Conservation (phyloP, 2,329 filamentous ascomycete species). For the Calonectria pauciramosa region DNA sequence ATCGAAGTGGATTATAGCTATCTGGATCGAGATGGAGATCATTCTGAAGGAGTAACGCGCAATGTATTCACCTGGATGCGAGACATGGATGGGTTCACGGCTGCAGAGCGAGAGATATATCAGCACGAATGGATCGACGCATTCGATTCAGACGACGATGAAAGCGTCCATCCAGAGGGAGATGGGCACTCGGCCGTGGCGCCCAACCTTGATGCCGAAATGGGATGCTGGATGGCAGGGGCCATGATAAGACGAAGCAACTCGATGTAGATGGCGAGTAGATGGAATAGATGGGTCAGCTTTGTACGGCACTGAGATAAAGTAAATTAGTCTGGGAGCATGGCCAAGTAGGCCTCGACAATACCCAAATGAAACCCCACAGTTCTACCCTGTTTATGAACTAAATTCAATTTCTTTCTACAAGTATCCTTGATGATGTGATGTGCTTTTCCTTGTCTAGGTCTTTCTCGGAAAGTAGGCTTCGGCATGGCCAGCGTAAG, state of each 20-base stretch:
- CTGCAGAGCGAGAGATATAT: conserved; percentile 29
- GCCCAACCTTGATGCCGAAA: background rate
- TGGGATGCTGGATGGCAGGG: background rate
- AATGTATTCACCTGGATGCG: conserved; percentile 31
- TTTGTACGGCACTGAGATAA: too few relatives aligned
- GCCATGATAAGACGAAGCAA: background rate
- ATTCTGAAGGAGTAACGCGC: conserved; percentile 17
- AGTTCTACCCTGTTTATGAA: too few relatives aligned
- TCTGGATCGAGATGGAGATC: conserved; percentile 27
- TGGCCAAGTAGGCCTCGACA: too few relatives aligned
- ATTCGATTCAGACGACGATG: conserved; percentile 20
- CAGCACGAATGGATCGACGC: conserved; percentile 26
- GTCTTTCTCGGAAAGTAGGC: too few relatives aligned
- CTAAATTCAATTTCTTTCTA: too few relatives aligned
- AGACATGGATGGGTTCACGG: conserved; percentile 18
- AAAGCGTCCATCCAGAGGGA: conserved; percentile 15
- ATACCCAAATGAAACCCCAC: too few relatives aligned
- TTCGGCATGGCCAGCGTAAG: too few relatives aligned
- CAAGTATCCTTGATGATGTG: too few relatives aligned
- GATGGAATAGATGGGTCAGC: too few relatives aligned
- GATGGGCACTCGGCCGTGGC: background rate
- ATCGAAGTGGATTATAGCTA: conserved; percentile 7
- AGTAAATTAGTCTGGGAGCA: too few relatives aligned
- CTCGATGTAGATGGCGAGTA: background rate
- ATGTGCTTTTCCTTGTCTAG: too few relatives aligned